phyloP scores from a whole-genome alignment of 805 yeast species.

The Brettanomyces sp. region DNA sequence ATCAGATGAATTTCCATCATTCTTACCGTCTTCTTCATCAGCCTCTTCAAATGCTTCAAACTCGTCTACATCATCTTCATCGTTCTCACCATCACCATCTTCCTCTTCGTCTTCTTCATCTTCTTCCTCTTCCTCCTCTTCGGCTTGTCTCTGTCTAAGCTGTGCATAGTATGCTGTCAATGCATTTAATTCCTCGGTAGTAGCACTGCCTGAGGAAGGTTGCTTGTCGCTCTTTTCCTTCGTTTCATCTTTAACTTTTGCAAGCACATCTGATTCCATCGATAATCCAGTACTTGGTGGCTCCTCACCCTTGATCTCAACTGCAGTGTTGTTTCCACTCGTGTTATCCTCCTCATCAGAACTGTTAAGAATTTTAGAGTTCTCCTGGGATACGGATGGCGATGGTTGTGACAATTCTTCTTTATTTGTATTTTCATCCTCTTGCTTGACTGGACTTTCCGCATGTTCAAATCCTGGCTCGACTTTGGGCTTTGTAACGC shows the following conservation, averaged over 20 bases:
- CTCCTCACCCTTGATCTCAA: slow-evolving; percentile 12
- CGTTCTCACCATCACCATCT: slow-evolving; percentile 29
- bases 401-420: background rate
- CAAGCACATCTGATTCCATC: slow-evolving; percentile 1
- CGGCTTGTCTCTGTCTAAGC: slow-evolving; percentile 59
- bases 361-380: background rate
- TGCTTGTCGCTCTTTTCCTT: background rate
- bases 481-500: slow-evolving; percentile 5
- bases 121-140: slow-evolving; percentile 51
- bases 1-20: background rate
- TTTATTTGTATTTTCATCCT: background rate
- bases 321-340: slow-evolving; percentile 7
- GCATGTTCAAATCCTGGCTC: slow-evolving; percentile 7
- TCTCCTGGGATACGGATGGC: background rate
- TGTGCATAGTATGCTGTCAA: slow-evolving; percentile 69
- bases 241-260: slow-evolving; percentile 1
- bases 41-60: slow-evolving; percentile 24
- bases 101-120: slow-evolving; percentile 33
- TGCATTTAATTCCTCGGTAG: slow-evolving; percentile 64
- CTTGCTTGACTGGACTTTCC: background rate
- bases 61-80: slow-evolving; percentile 17
- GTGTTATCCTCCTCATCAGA: slow-evolving; percentile 6
- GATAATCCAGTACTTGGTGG: slow-evolving; percentile 2
- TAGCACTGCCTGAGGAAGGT: slow-evolving; percentile 14
- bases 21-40: background rate